Evolutionary conservation across 2,329 filamentous ascomycete species (phyloP).

Genomic region (Exophiala sp.): DNA sequence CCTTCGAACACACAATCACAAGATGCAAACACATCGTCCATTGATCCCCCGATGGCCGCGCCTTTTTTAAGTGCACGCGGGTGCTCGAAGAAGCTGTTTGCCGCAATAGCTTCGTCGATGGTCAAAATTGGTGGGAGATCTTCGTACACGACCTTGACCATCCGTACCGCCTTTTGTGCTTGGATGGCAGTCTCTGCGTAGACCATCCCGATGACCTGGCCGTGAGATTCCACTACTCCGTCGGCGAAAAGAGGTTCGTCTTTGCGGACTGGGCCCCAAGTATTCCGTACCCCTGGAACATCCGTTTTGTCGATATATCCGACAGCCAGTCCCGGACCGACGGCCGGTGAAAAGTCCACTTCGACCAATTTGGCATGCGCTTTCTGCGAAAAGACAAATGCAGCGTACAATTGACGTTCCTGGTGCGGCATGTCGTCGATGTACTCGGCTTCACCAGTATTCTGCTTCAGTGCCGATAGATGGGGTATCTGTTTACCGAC

Average conservation of each 20-base stretch:
- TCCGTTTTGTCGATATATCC: slow-evolving; percentile 81
- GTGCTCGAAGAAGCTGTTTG: slow-evolving; percentile 82
- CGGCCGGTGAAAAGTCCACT: slow-evolving; percentile 70
- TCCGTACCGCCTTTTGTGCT: slow-evolving; percentile 75
- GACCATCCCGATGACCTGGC: slow-evolving; percentile 88
- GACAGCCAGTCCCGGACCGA: slow-evolving; percentile 81
- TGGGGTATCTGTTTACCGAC: slow-evolving; percentile 82
- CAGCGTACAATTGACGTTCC: slow-evolving; percentile 85
- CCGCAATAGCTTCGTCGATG: slow-evolving; percentile 91
- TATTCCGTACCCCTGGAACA: slow-evolving; percentile 75
- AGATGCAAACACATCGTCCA: slow-evolving; percentile 70
- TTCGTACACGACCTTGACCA: slow-evolving; percentile 86
- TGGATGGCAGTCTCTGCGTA: slow-evolving; percentile 73
- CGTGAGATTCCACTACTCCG: slow-evolving; percentile 83
- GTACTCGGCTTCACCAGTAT: slow-evolving; percentile 90
- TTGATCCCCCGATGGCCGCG: slow-evolving; percentile 42
- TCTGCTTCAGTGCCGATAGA: slow-evolving; percentile 87
- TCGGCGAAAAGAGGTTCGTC: slow-evolving; percentile 93
- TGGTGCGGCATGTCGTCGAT: slow-evolving; percentile 88
- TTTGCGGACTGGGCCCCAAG: slow-evolving; percentile 76
- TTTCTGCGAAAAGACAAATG: slow-evolving; percentile 81
- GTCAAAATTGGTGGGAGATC: slow-evolving; percentile 87
- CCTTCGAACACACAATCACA: slow-evolving; percentile 83
- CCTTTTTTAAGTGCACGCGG: slow-evolving; percentile 81
- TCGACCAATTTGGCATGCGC: slow-evolving; percentile 73